Conservation (phyloP, 306 rosid genomes). For the Vachellia pachyceras region DNA sequence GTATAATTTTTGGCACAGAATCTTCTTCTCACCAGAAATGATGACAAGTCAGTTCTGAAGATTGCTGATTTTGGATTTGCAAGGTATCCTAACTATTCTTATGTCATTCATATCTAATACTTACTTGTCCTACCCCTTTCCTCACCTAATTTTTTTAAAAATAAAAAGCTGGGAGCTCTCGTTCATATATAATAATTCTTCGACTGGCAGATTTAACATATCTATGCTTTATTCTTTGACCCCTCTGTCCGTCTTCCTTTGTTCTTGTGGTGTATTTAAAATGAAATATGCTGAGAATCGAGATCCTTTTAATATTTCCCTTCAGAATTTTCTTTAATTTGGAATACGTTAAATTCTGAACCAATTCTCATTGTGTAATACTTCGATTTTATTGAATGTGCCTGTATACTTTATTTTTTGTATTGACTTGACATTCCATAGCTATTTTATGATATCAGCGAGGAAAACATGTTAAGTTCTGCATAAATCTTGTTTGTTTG, state of each 20-base stretch:
- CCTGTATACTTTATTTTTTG: not conserved
- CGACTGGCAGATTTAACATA: not conserved
- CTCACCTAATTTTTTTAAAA: not conserved
- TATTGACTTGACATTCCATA: not conserved
- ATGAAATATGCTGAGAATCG: not conserved
- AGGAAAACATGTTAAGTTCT: not conserved
- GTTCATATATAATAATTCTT: not conserved
- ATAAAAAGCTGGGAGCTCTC: not conserved
- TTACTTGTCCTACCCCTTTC: not conserved
- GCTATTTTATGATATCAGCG: not conserved
- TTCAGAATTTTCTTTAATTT: not conserved
- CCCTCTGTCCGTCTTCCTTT: conserved; percentile 1
- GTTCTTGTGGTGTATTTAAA: not conserved
- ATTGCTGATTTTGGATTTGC: conserved; percentile 99
- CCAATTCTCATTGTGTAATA: not conserved
- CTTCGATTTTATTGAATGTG: not conserved
- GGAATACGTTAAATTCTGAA: not conserved
- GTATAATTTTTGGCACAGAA: conserved; percentile 77
- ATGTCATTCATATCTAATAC: conserved; percentile 11
- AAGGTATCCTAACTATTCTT: conserved; percentile 61
- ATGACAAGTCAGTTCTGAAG: conserved; percentile 80
- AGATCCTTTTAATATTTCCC: not conserved
- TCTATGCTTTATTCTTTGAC: no score
- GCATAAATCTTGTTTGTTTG: not conserved
- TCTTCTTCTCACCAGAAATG: conserved; percentile 84